phyloP scores from a whole-genome alignment of 331 rosid genomes.

The Phaseolus coccineus region DNA sequence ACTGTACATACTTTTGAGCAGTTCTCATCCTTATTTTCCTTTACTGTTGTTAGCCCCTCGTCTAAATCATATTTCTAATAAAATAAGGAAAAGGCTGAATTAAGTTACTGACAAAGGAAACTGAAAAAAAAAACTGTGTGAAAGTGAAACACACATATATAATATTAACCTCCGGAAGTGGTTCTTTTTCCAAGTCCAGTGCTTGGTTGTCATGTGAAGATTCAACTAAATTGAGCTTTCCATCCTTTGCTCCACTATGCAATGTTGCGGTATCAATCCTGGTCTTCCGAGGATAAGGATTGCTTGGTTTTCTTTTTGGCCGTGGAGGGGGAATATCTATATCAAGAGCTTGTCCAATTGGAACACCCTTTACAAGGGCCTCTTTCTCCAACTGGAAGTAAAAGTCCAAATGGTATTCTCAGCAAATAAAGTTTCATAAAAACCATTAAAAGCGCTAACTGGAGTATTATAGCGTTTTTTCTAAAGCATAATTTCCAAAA shows the following conservation, averaged over 20 bases:
- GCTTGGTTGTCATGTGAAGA: conserved; percentile 59
- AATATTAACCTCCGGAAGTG: conserved; percentile 68
- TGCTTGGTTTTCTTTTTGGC: conserved; percentile 91
- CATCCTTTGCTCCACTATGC: conserved; percentile 70
- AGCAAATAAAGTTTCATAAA: conserved; percentile 35
- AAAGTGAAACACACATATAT: not conserved
- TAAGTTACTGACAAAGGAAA: conserved; percentile 36
- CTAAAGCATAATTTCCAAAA: conserved; percentile 35
- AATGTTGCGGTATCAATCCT: conserved; percentile 53
- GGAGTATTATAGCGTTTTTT: conserved; percentile 5
- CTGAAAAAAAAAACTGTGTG: not conserved
- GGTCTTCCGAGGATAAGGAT: conserved; percentile 96
- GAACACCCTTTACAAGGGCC: conserved; percentile 80
- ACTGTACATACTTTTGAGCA: conserved; percentile 59
- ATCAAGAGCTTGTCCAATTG: conserved; percentile 76
- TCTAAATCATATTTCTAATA: conserved; percentile 63
- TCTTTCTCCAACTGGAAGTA: conserved; percentile 90
- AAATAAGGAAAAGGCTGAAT: conserved; percentile 37
- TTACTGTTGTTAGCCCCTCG: conserved; percentile 54
- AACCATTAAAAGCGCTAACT: conserved; percentile 24
- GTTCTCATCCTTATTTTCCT: conserved; percentile 62
- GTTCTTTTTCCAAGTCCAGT: conserved; percentile 78
- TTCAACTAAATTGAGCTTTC: conserved; percentile 64
- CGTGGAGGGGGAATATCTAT: conserved; percentile 99
- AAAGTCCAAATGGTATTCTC: conserved; percentile 42